Evolutionary conservation across 768 basidiomycete genomes (phyloP).

Genomic region (Lyophyllum decastes): DNA sequence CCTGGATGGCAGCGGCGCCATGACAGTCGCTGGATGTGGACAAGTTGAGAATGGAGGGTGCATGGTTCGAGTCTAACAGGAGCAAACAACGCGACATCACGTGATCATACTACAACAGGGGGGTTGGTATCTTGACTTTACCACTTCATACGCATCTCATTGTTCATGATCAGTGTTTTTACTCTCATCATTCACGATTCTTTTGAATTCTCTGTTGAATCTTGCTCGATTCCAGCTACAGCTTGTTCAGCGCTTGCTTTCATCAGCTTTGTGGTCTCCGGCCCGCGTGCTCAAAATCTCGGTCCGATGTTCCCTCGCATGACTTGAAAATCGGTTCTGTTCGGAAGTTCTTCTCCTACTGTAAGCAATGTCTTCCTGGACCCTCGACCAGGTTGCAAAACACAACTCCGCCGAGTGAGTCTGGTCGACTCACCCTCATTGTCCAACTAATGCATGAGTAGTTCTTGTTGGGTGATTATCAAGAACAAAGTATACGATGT

Average conservation of each 20-base stretch:
- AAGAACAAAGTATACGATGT: conserved; percentile 83
- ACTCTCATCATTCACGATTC: not conserved
- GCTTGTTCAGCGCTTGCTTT: not conserved
- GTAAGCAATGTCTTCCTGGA: conserved; percentile 40
- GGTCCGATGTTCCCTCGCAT: not conserved
- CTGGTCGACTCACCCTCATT: conserved; percentile 15
- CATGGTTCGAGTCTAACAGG: conserved; percentile 21
- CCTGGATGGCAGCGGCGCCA: conserved; percentile 44
- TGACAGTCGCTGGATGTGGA: conserved; percentile 20
- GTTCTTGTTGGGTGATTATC: conserved; percentile 87
- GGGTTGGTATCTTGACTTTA: not conserved
- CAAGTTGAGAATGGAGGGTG: conserved; percentile 14
- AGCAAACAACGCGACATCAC: conserved; percentile 25
- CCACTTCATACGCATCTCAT: too few relatives aligned
- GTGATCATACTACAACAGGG: conserved; percentile 4
- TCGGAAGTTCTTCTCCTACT: conserved; percentile 17
- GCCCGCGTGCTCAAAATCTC: not conserved
- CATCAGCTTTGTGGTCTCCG: not conserved
- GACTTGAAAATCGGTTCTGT: not conserved
- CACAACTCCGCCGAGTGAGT: conserved; percentile 55
- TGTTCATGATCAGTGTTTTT: too few relatives aligned
- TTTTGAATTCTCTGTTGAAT: too few relatives aligned
- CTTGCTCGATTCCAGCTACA: not conserved
- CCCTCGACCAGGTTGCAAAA: conserved; percentile 58
- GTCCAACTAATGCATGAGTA: conserved; percentile 21